These are phyloP conservation scores for Aspergillus homomorphus DNA, from an alignment of 495 filamentous ascomycete genomes.

Conservation along the genomic window DNA sequence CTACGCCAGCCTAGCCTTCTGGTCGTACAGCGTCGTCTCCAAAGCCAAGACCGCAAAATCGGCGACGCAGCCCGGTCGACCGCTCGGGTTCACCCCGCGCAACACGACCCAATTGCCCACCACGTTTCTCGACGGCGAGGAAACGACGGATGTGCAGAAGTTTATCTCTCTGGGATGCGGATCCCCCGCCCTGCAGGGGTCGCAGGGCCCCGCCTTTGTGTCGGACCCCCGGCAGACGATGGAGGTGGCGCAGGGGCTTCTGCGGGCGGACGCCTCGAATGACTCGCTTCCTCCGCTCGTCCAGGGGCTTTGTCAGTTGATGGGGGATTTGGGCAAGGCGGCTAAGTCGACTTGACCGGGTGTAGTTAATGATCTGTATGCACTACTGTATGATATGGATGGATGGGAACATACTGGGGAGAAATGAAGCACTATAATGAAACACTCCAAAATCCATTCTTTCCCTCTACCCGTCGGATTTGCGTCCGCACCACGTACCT, in stretches of 20 bases:
- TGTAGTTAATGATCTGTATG: background rate
- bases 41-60: constrained; percentile 28
- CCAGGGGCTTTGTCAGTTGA: constrained; percentile 54
- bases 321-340: constrained; percentile 47
- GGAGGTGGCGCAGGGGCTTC: constrained; percentile 24
- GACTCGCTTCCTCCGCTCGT: constrained; percentile 41
- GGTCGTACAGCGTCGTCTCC: constrained; percentile 55
- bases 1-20: constrained; percentile 57
- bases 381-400: constrained; percentile 7
- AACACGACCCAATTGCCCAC: constrained; percentile 15
- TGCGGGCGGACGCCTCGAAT: constrained; percentile 26
- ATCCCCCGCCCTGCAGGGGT: constrained; percentile 38
- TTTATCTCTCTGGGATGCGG: constrained; percentile 49
- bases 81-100: constrained; percentile 7
- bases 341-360: constrained; percentile 3
- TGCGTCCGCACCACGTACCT: no score
- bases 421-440: no score
- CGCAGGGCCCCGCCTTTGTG: constrained; percentile 22
- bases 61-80: constrained; percentile 12
- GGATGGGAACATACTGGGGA: no score
- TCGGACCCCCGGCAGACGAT: constrained; percentile 25
- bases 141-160: constrained; percentile 39
- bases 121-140: constrained; percentile 49
- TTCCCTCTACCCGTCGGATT: no score
- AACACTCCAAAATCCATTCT: no score